These are phyloP conservation scores for Fusarium ambrosium DNA, from an alignment of 2,329 filamentous ascomycete species.

Conservation along the genomic window DNA sequence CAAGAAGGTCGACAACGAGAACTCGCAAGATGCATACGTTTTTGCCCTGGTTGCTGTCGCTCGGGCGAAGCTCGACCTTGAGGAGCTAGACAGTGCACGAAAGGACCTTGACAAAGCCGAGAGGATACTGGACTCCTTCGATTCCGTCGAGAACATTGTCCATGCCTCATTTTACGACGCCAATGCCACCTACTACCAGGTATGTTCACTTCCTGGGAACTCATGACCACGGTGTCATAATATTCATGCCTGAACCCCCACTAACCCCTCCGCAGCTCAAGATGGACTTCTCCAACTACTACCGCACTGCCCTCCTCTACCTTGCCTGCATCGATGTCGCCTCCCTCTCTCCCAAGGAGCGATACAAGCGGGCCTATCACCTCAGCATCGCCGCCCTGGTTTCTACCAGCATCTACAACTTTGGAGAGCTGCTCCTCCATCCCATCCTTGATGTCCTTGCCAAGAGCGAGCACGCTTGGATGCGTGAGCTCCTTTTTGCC, in stretches of 20 bases:
- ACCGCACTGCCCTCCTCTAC: constrained; percentile 97
- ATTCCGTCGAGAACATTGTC: constrained; percentile 94
- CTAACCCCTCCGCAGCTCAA: constrained; percentile 64
- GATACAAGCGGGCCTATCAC: constrained; percentile 88
- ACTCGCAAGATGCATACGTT: constrained; percentile 95
- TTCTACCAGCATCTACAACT: constrained; percentile 98
- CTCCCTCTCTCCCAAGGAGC: constrained; percentile 79
- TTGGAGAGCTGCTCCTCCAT: constrained; percentile 97
- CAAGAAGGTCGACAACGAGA: constrained; percentile 90
- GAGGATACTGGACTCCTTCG: constrained; percentile 89
- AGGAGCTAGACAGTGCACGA: constrained; percentile 84
- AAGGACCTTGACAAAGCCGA: constrained; percentile 90
- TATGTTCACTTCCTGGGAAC: constrained; percentile 34
- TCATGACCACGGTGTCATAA: not conserved
- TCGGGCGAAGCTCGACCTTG: constrained; percentile 84
- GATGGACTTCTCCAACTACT: constrained; percentile 95
- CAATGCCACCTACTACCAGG: constrained; percentile 95
- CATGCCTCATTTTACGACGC: constrained; percentile 97
- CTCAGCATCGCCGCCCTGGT: constrained; percentile 92
- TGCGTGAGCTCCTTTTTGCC: constrained; percentile 94
- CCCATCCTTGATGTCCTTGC: constrained; percentile 89
- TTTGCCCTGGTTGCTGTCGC: constrained; percentile 94
- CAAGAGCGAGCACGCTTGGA: constrained; percentile 81
- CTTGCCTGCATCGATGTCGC: constrained; percentile 93
- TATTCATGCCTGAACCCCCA: constrained; percentile 52